Evolutionary conservation across 2,329 filamentous ascomycete genomes (phyloP), one percentile per base, ranked within the genome.

Genomic region (Diaporthe longicolla): DNA sequence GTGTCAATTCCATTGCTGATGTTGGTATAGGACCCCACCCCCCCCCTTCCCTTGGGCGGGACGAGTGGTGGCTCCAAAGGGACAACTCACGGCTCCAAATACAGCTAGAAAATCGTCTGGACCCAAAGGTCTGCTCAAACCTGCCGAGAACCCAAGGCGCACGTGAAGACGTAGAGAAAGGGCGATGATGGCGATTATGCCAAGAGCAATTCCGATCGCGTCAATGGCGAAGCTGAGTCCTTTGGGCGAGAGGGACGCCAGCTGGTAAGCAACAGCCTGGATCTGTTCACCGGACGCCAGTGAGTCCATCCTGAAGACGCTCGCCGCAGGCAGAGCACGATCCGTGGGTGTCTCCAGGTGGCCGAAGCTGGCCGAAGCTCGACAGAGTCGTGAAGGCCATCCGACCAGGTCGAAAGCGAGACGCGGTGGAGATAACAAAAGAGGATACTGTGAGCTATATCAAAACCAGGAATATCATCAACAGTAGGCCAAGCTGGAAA

Each of bases 141-240:
- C 43, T 19, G 4, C 9, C 3, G 61, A 66, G 10, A 35, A 35
- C 5, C 26, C 61, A 45, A 66, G 8, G 8, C 45, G 43, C 13
- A 24, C 29, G 13, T 37, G 52, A 11, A 29, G 21, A 19, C 61
- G 61, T 35, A 66, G 61, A 19, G 21, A 37, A 52, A 66, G 37
- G 29, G 50, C 61, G 15, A 66, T 24, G 7, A 52, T 2, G 43
- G 43, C 45, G 61, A 48, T 24, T 29, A 37, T 19, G 3, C 45
- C 61, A 19, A 66, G 61, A 26, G 61, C 29, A 19, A 66, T 52
- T 19, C 45, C 61, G 45, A 21, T 6, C 2, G 2, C 21, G 17
- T 66, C 61, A 21, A 52, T 11, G 61, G 45, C 61, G 32, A 66
- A n/a, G 13, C 61, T 43, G 8, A 66, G 13, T 52, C 61, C 61